These are phyloP conservation scores for Cryphonectria radicalis DNA, from an alignment of 2,329 filamentous ascomycete species.

Conservation along the genomic window DNA sequence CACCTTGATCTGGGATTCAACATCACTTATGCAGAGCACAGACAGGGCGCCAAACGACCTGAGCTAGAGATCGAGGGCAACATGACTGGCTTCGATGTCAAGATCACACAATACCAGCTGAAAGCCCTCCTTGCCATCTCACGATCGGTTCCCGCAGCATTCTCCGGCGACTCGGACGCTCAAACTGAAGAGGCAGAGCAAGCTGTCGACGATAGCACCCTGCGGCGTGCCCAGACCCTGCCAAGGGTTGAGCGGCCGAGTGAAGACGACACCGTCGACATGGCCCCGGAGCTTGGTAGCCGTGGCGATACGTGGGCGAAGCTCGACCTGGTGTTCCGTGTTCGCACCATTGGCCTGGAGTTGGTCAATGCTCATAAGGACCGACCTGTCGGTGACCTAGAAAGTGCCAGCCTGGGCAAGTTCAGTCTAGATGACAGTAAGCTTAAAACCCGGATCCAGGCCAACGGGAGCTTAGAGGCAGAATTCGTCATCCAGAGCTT, in stretches of 20 bases:
- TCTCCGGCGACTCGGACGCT: constrained; percentile 73
- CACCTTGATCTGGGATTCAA: constrained; percentile 94
- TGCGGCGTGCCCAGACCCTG: constrained; percentile 52
- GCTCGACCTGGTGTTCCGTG: constrained; percentile 87
- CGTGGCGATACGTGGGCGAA: constrained; percentile 83
- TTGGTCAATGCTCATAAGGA: constrained; percentile 77
- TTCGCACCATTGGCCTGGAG: constrained; percentile 86
- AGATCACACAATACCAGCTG: constrained; percentile 87
- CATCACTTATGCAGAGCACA: constrained; percentile 89
- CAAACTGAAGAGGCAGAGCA: constrained; percentile 75
- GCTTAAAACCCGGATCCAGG: constrained; percentile 90
- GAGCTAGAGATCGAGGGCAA: constrained; percentile 90
- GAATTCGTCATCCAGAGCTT: constrained; percentile 94
- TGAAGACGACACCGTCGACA: constrained; percentile 53
- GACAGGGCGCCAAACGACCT: constrained; percentile 74
- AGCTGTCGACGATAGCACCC: constrained; percentile 66
- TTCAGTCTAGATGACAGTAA: constrained; percentile 94
- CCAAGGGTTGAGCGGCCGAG: constrained; percentile 53
- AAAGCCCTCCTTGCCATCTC: constrained; percentile 89
- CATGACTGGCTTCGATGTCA: constrained; percentile 91
- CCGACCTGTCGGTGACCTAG: constrained; percentile 77
- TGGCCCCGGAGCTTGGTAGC: constrained; percentile 72
- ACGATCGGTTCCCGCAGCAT: constrained; percentile 84
- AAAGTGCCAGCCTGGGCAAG: constrained; percentile 82
- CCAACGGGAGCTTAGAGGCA: constrained; percentile 87